phyloP scores from a whole-genome alignment of 179 eudicot species.

The Silene vulgaris region DNA sequence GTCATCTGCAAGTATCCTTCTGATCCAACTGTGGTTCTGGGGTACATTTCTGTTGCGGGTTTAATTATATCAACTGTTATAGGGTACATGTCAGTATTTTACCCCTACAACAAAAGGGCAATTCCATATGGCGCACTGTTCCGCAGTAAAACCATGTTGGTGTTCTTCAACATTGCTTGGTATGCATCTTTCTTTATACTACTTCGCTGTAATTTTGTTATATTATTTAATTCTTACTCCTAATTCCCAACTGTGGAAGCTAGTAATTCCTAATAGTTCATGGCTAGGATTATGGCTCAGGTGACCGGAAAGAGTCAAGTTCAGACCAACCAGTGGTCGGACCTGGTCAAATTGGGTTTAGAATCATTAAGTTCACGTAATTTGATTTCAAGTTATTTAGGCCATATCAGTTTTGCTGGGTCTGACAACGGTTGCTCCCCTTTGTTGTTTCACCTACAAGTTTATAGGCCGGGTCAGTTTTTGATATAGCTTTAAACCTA shows the following conservation, averaged over 20 bases:
- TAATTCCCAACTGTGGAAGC: background rate
- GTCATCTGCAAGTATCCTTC: conserved; percentile 76
- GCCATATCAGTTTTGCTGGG: too few species aligned
- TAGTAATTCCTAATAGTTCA: too few species aligned
- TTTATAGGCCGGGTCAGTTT: too few species aligned
- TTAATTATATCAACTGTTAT: conserved; percentile 42
- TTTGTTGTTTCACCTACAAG: too few species aligned
- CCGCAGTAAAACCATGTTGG: conserved; percentile 50
- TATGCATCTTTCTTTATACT: conserved; percentile 27
- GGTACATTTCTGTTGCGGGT: conserved; percentile 50
- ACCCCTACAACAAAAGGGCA: conserved; percentile 63
- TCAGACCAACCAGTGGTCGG: too few species aligned
- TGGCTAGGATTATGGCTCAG: too few species aligned
- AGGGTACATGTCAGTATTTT: conserved; percentile 54
- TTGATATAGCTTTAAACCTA: too few species aligned
- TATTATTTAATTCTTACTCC: background rate
- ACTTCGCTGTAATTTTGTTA: background rate
- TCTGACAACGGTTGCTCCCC: too few species aligned
- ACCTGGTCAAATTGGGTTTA: too few species aligned
- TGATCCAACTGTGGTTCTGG: conserved; percentile 60
- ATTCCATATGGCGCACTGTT: conserved; percentile 62
- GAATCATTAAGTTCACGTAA: too few species aligned
- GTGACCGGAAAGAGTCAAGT: too few species aligned
- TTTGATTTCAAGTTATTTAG: too few species aligned
- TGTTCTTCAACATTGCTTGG: conserved; percentile 72